Conservation (phyloP, 2,329 filamentous ascomycete species). For the Penicillium sp. region DNA sequence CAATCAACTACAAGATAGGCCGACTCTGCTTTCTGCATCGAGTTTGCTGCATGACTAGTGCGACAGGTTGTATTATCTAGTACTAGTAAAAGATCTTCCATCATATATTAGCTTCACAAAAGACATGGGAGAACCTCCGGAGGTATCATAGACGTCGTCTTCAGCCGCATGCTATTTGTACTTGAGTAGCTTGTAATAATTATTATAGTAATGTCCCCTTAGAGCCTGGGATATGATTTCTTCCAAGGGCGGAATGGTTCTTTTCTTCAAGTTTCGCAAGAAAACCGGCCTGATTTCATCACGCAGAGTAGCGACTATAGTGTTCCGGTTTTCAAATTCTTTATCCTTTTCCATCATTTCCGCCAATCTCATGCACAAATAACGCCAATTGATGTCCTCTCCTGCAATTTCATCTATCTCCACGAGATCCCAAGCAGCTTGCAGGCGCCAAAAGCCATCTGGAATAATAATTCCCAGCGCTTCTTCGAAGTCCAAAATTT, state of each 20-base stretch:
- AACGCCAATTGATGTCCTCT: neutral
- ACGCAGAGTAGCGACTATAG: neutral
- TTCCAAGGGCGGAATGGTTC: neutral
- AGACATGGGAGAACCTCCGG: too few species aligned
- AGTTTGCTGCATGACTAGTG: conserved; percentile 4
- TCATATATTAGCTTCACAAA: too few species aligned
- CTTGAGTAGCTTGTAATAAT: neutral
- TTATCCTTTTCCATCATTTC: neutral
- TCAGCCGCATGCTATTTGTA: neutral
- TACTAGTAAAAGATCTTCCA: too few species aligned
- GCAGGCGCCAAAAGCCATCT: neutral
- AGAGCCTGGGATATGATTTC: neutral
- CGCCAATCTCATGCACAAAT: neutral
- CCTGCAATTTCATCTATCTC: neutral
- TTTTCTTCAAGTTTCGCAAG: neutral
- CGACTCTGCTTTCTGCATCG: neutral
- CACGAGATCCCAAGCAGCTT: neutral
- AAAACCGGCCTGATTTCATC: neutral
- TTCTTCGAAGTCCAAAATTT: neutral
- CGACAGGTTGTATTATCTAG: neutral
- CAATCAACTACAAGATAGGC: neutral
- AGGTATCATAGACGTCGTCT: too few species aligned
- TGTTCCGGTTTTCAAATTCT: neutral
- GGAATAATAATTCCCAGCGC: neutral
- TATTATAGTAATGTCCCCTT: neutral